phyloP scores from a whole-genome alignment of 2,329 filamentous ascomycete genomes.

The Hypoxylon sp. region DNA sequence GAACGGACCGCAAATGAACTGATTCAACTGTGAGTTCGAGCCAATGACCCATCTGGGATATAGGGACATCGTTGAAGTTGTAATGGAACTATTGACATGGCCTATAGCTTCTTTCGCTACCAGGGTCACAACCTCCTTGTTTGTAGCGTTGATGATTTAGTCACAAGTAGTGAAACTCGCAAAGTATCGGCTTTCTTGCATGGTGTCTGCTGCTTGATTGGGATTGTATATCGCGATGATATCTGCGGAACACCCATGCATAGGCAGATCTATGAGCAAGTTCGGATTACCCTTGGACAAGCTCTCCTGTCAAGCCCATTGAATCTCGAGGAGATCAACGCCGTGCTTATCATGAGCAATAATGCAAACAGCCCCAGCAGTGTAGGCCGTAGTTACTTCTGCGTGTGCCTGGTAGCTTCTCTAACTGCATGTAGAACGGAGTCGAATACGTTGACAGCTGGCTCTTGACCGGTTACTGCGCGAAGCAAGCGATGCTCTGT shows the following conservation, averaged over 20 bases:
- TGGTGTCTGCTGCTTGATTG: constrained; percentile 59
- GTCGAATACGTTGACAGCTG: constrained; percentile 61
- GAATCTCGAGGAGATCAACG: constrained; percentile 60
- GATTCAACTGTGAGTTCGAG: constrained; percentile 50
- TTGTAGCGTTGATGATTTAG: constrained; percentile 48
- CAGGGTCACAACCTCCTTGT: constrained; percentile 52
- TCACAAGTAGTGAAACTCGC: constrained; percentile 54
- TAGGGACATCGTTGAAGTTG: background rate
- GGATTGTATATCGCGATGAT: constrained; percentile 55
- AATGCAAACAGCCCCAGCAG: constrained; percentile 52
- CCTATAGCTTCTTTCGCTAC: constrained; percentile 49
- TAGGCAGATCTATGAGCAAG: constrained; percentile 58
- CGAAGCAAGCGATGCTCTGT: constrained; percentile 61
- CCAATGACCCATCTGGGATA: too few relatives aligned
- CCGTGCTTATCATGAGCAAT: constrained; percentile 58
- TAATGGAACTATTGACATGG: constrained; percentile 1
- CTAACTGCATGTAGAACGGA: constrained; percentile 47
- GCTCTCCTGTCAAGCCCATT: constrained; percentile 58
- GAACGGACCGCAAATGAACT: constrained; percentile 53
- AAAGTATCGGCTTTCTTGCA: constrained; percentile 58
- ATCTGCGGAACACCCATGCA: constrained; percentile 53
- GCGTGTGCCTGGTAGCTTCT: background rate
- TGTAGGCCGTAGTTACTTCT: constrained; percentile 41
- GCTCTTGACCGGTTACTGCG: constrained; percentile 60
- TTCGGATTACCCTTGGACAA: constrained; percentile 57